A percentile compares a stretch with the other conserved stretches of the same genome.
These are phyloP conservation scores for Penicillium parvum DNA, from an alignment of 495 filamentous ascomycete species.

Conservation along the genomic window DNA sequence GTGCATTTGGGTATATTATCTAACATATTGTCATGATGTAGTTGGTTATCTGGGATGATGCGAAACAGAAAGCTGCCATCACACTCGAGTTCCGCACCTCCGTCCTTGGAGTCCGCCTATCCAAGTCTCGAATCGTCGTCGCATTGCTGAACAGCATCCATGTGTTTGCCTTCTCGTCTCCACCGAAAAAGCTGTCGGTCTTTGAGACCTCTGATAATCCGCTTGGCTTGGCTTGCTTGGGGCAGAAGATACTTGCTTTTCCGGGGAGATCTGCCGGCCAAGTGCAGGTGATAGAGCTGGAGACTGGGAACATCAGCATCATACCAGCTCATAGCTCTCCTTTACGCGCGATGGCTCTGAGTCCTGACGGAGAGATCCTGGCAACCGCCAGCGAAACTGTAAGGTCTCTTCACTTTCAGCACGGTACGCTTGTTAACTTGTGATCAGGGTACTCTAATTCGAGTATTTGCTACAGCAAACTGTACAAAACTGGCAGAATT, in stretches of 20 bases:
- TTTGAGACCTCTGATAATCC: slow-evolving; percentile 89
- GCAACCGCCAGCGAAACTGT: slow-evolving; percentile 89
- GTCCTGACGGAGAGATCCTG: slow-evolving; percentile 71
- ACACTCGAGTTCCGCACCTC: slow-evolving; percentile 70
- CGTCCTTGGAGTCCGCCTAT: slow-evolving; percentile 73
- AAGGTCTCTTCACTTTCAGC: slow-evolving; percentile 13
- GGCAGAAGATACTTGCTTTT: slow-evolving; percentile 67
- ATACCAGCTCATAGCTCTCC: slow-evolving; percentile 84
- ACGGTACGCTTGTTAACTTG: slow-evolving; percentile 5
- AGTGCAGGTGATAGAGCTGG: slow-evolving; percentile 83
- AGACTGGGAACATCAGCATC: slow-evolving; percentile 82
- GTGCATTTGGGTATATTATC: background rate
- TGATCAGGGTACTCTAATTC: slow-evolving; percentile 75
- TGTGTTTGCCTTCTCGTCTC: slow-evolving; percentile 76
- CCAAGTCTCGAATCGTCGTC: slow-evolving; percentile 73
- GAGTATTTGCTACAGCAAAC: slow-evolving; percentile 72
- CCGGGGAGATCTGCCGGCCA: slow-evolving; percentile 83
- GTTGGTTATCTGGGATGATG: slow-evolving; percentile 91
- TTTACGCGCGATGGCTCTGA: slow-evolving; percentile 75
- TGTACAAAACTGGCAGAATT: slow-evolving; percentile 78
- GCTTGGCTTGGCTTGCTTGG: slow-evolving; percentile 73
- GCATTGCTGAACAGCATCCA: slow-evolving; percentile 78
- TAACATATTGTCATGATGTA: slow-evolving; percentile 23
- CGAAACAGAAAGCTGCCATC: slow-evolving; percentile 67
- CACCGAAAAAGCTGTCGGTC: slow-evolving; percentile 64